These are phyloP conservation scores for Phytophthora litchii DNA, from an alignment of 352 stramenopile species.

Conservation along the genomic window DNA sequence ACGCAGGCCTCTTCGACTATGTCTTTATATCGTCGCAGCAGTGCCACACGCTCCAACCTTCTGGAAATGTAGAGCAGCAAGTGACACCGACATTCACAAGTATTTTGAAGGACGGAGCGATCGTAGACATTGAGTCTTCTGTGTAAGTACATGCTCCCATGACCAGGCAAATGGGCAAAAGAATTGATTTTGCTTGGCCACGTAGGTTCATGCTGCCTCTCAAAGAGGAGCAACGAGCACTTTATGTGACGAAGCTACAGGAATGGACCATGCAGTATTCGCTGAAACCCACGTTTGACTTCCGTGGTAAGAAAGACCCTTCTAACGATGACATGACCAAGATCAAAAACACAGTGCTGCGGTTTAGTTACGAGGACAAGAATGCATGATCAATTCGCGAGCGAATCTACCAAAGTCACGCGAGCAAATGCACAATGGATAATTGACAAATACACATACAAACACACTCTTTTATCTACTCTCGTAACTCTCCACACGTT, in stretches of 20 bases:
- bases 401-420: too few species aligned
- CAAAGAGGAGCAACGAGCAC: conserved; percentile 64
- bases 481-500: too few species aligned
- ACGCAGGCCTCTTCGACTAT: conserved; percentile 63
- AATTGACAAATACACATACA: too few species aligned
- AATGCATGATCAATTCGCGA: background rate
- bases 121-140: conserved; percentile 73
- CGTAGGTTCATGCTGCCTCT: conserved; percentile 75
- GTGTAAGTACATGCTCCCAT: conserved; percentile 44
- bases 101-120: conserved; percentile 47
- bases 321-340: conserved; percentile 52
- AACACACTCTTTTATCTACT: too few species aligned
- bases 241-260: conserved; percentile 73
- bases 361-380: conserved; percentile 46
- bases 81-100: conserved; percentile 32
- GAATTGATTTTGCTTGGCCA: background rate
- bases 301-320: conserved; percentile 31
- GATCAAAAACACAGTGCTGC: conserved; percentile 65
- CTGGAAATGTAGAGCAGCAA: conserved; percentile 18
- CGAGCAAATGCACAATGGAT: too few species aligned
- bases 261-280: conserved; percentile 51
- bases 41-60: conserved; percentile 52
- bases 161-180: too few species aligned
- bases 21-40: conserved; percentile 74
- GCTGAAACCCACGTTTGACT: conserved; percentile 45